Evolutionary conservation across 768 basidiomycete genomes (phyloP).

Genomic region (Kwoniella bestiolae): DNA sequence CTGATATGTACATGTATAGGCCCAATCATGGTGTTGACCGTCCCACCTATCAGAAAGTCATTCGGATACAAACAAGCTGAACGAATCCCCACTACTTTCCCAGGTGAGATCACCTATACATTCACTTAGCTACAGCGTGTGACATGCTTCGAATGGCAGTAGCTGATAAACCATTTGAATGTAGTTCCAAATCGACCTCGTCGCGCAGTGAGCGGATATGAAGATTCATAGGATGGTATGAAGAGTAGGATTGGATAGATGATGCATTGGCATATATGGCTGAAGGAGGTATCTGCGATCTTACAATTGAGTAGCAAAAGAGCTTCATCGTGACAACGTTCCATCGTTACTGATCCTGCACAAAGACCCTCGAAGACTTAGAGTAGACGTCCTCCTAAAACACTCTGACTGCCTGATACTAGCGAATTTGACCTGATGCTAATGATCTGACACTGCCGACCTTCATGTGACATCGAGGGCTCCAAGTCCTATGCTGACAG

Average conservation of each 20-base stretch:
- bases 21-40: constrained; percentile 70
- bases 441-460: too few relatives aligned
- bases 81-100: constrained; percentile 72
- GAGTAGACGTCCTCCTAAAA: too few relatives aligned
- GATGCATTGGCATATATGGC: neutral
- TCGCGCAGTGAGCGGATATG: constrained; percentile 73
- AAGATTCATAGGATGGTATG: constrained; percentile 61
- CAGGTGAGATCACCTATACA: constrained; percentile 63
- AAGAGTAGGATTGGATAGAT: neutral
- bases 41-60: constrained; percentile 79
- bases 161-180: neutral
- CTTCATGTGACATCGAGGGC: too few relatives aligned
- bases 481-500: too few relatives aligned
- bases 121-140: neutral
- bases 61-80: constrained; percentile 74
- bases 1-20: constrained; percentile 58
- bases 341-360: too few relatives aligned
- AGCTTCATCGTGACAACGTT: too few relatives aligned
- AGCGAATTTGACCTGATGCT: too few relatives aligned
- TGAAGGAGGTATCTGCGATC: too few relatives aligned
- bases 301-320: too few relatives aligned
- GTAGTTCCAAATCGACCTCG: constrained; percentile 75
- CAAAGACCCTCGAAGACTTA: too few relatives aligned
- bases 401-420: too few relatives aligned
- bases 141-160: neutral